A percentile compares a stretch with the other conserved stretches of the same genome.
Evolutionary conservation across 139 green algal species (phyloP).

Genomic region (Micractinium sp.): DNA sequence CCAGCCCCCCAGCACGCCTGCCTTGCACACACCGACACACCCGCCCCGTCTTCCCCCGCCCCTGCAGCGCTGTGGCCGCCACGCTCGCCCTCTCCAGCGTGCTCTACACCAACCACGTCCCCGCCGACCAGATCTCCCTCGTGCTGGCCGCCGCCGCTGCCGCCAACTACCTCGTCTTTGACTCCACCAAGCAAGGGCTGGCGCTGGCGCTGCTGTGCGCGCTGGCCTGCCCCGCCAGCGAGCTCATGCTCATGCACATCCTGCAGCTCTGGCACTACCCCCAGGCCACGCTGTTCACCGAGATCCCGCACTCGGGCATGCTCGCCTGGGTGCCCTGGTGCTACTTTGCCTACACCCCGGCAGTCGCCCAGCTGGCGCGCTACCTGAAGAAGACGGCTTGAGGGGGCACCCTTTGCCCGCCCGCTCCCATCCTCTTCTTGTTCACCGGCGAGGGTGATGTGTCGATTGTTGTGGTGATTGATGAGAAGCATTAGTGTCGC

Average conservation of each 20-base stretch:
- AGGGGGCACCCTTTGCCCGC: background rate
- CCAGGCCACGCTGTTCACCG: conserved; percentile 43
- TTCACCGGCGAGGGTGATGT: no score
- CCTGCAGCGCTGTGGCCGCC: conserved; percentile 45
- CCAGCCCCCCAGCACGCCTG: background rate
- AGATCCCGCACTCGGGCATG: conserved; percentile 46
- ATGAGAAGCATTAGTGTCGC: no score
- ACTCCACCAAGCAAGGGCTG: conserved; percentile 62
- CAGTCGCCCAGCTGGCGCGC: conserved; percentile 47
- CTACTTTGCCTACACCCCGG: conserved; percentile 64
- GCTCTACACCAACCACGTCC: conserved; percentile 51
- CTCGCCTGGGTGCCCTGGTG: conserved; percentile 46
- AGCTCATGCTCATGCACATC: conserved; percentile 57
- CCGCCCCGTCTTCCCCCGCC: background rate
- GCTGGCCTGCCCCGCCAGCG: conserved; percentile 47
- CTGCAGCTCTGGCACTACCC: conserved; percentile 68
- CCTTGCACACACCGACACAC: no score
- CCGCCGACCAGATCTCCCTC: conserved; percentile 50
- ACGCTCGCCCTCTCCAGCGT: conserved; percentile 52
- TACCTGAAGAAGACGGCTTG: conserved; percentile 43
- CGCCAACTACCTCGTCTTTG: conserved; percentile 56
- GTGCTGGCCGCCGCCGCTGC: conserved; percentile 37
- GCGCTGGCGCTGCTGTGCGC: conserved; percentile 61
- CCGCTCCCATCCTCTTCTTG: no score
- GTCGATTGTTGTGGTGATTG: background rate